phyloP scores from a whole-genome alignment of 768 basidiomycete genomes.

The Lentinula guzmanii region DNA sequence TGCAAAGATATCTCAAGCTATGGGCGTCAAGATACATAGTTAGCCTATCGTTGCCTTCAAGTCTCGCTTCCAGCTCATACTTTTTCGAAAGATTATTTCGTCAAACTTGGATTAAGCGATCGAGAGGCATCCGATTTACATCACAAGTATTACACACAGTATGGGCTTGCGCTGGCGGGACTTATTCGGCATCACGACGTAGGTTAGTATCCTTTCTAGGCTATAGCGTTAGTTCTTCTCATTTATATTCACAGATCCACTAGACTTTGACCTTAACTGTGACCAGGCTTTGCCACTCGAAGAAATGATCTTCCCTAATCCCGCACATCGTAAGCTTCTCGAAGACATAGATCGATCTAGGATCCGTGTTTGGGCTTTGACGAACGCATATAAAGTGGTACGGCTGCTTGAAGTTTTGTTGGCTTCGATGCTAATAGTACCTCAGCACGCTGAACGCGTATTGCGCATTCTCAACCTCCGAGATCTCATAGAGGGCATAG shows the following conservation, averaged over 20 bases:
- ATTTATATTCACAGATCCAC: constrained; percentile 42
- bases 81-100: constrained; percentile 58
- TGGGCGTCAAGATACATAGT: constrained; percentile 80
- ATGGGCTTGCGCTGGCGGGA: constrained; percentile 79
- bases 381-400: constrained; percentile 78
- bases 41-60: constrained; percentile 6
- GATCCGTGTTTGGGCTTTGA: constrained; percentile 78
- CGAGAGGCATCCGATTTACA: constrained; percentile 68
- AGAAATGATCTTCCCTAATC: constrained; percentile 64
- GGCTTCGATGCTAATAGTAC: not conserved
- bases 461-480: constrained; percentile 65
- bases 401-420: constrained; percentile 11
- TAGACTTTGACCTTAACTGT: constrained; percentile 81
- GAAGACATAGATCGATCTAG: constrained; percentile 76
- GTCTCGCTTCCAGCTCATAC: not conserved
- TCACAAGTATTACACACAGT: constrained; percentile 67
- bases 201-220: constrained; percentile 34
- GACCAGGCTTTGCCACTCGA: constrained; percentile 82
- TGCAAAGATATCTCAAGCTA: constrained; percentile 67
- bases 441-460: constrained; percentile 77
- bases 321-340: constrained; percentile 57
- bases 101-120: constrained; percentile 58
- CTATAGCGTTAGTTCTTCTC: not conserved
- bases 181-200: constrained; percentile 71
- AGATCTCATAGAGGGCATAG: constrained; percentile 69